Conservation (phyloP, 2,329 filamentous ascomycete species). For the Penicillium sp. region DNA sequence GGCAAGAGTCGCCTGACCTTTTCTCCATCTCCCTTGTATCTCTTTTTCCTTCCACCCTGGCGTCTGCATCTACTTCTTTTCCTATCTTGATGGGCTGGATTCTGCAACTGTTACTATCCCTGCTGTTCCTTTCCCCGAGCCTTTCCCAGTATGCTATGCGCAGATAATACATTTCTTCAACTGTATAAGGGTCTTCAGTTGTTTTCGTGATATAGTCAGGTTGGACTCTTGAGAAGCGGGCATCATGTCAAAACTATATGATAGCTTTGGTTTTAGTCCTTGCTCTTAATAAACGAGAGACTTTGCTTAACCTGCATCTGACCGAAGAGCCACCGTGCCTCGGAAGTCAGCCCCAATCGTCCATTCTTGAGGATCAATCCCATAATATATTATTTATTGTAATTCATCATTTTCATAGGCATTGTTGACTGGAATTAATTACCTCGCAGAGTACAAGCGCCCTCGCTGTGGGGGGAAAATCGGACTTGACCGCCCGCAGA, state of each 20-base stretch:
- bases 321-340: no score
- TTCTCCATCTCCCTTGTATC: conserved; percentile 25
- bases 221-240: no score
- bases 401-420: no score
- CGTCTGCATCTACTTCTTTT: conserved; percentile 30
- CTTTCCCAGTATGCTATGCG: conserved; percentile 30
- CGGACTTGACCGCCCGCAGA: conserved; percentile 28
- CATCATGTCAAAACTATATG: no score
- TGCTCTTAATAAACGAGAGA: no score
- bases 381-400: no score
- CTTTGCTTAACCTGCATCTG: background rate
- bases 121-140: conserved; percentile 19
- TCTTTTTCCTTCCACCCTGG: conserved; percentile 27
- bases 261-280: no score
- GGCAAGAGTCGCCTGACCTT: conserved; percentile 26
- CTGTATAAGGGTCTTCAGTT: conserved; percentile 7
- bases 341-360: no score
- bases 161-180: conserved; percentile 31
- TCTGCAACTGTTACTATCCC: conserved; percentile 19
- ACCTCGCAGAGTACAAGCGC: background rate
- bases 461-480: no score
- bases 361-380: no score
- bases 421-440: no score
- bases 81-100: conserved; percentile 25
- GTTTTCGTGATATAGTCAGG: no score